These are phyloP conservation scores for Naganishia onofrii DNA, from an alignment of 768 basidiomycete genomes.

Conservation along the genomic window DNA sequence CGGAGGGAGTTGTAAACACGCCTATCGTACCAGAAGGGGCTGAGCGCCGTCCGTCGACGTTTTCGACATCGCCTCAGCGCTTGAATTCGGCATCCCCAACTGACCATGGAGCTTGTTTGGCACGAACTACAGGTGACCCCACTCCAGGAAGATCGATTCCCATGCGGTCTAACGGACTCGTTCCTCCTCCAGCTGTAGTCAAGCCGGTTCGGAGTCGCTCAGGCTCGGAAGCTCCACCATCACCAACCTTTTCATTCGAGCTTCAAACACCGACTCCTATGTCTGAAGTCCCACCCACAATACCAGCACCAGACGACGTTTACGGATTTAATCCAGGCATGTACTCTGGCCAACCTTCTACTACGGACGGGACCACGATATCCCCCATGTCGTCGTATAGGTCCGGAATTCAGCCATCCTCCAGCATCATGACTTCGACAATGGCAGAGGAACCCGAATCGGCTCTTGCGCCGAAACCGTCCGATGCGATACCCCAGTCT, in stretches of 20 bases:
- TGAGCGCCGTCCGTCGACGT: background rate
- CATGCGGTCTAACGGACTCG: conserved; percentile 17
- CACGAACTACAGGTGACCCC: background rate
- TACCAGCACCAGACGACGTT: background rate
- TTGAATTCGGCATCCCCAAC: background rate
- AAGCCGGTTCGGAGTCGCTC: background rate
- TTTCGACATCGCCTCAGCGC: background rate
- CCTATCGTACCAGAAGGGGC: background rate
- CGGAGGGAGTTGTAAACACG: background rate
- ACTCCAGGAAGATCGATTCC: conserved; percentile 1
- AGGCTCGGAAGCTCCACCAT: conserved; percentile 1
- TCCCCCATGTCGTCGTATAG: conserved; percentile 2
- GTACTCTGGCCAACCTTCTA: background rate
- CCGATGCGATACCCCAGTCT: background rate
- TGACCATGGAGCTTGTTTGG: too few species aligned
- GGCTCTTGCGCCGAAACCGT: background rate
- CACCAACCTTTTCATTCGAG: conserved; percentile 11
- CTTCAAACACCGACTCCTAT: conserved; percentile 13
- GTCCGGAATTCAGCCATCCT: background rate
- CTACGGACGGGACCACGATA: background rate
- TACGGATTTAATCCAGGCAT: background rate
- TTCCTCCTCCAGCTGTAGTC: conserved; percentile 18
- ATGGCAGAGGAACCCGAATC: conserved; percentile 1
- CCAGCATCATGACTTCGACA: background rate
- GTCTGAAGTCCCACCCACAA: background rate